Percentiles rank a stretch among this genome's conserved stretches.
phyloP scores from a whole-genome alignment of 179 eudicot genomes.

The Heliamphora pulchella region DNA sequence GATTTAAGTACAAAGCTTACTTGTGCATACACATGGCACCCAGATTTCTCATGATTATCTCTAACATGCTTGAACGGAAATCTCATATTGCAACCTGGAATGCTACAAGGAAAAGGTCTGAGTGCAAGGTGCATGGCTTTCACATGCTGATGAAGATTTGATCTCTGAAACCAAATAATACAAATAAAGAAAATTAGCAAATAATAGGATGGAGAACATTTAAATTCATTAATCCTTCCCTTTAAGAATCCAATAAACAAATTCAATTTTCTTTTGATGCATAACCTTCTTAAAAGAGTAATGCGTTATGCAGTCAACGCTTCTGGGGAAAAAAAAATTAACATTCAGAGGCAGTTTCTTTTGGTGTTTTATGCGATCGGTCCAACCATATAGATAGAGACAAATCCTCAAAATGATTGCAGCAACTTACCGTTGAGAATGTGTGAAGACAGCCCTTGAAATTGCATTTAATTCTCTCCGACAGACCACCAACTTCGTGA shows the following conservation, averaged over 20 bases:
- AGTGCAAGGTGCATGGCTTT: conserved; percentile 33
- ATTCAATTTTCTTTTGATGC: background rate
- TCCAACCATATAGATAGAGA: background rate
- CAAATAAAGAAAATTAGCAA: background rate
- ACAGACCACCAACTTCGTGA: conserved; percentile 36
- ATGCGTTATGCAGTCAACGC: background rate
- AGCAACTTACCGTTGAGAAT: conserved; percentile 52
- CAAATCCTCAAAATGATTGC: background rate
- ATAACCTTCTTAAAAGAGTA: background rate
- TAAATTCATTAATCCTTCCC: background rate
- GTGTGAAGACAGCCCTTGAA: conserved; percentile 48
- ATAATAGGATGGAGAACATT: background rate
- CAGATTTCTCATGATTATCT: conserved; percentile 66
- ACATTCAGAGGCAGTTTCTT: too few species aligned
- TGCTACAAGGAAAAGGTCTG: conserved; percentile 37
- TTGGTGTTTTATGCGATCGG: background rate
- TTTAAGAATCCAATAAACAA: background rate
- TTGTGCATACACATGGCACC: conserved; percentile 36
- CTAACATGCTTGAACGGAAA: conserved; percentile 82
- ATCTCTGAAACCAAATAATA: conserved; percentile 34
- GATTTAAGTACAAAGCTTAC: conserved; percentile 20
- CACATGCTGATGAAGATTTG: conserved; percentile 67
- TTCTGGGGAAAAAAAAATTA: too few species aligned
- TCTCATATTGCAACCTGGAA: conserved; percentile 66
- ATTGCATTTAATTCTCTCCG: conserved; percentile 43